Percentiles rank a stretch among this genome's conserved stretches.
These are phyloP conservation scores for Sanghuangporus baumii DNA, from an alignment of 1,284 basidiomycete species.

Conservation along the genomic window DNA sequence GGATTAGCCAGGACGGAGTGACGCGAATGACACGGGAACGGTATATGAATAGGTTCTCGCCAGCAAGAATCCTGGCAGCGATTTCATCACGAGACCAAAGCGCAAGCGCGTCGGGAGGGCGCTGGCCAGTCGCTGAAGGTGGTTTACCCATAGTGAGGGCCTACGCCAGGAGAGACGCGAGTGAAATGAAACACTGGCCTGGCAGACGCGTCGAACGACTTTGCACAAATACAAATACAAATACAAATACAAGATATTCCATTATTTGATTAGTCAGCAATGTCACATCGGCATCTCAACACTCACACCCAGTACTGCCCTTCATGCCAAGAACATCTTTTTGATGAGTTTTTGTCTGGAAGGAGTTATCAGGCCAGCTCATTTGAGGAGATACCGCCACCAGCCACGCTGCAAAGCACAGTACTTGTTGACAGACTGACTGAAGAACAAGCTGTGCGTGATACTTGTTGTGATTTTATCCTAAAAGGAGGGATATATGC, in stretches of 20 bases:
- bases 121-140: not conserved
- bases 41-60: conserved; percentile 81
- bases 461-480: too few relatives aligned
- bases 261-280: too few relatives aligned
- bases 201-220: conserved; percentile 1
- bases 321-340: too few relatives aligned
- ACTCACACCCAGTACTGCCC: too few relatives aligned
- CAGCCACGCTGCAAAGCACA: too few relatives aligned
- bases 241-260: too few relatives aligned
- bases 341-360: too few relatives aligned
- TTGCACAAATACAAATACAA: too few relatives aligned
- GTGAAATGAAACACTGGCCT: not conserved
- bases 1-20: conserved; percentile 75
- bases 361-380: too few relatives aligned
- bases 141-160: not conserved
- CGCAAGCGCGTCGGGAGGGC: not conserved
- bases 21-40: conserved; percentile 74
- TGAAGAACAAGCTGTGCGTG: not conserved
- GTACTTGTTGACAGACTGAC: too few relatives aligned
- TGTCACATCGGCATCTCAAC: too few relatives aligned
- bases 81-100: conserved; percentile 54
- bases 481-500: not conserved
- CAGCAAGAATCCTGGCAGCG: conserved; percentile 65
- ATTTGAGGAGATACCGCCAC: too few relatives aligned
- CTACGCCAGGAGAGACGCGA: not conserved